Evolutionary conservation across 768 basidiomycete species (phyloP).

Genomic region (Lactarius akahatsu): DNA sequence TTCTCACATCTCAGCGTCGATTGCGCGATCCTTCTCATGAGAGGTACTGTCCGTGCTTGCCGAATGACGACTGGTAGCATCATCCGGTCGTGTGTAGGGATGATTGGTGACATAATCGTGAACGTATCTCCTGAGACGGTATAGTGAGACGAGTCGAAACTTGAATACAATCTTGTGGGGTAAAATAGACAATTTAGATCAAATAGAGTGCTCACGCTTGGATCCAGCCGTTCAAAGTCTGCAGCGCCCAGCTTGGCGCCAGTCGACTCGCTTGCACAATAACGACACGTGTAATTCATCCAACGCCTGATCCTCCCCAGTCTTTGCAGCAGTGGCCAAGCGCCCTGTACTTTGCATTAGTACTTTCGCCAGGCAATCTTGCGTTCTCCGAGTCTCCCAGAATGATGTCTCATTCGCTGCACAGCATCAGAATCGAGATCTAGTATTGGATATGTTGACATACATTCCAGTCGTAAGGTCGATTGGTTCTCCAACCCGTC

Average conservation of each 20-base stretch:
- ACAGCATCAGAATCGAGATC: not conserved
- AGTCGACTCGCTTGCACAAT: no score
- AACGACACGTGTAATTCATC: not conserved
- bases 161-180: no score
- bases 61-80: not conserved
- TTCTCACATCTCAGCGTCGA: no score
- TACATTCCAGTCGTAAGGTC: not conserved
- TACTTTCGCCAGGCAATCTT: not conserved
- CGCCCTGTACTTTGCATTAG: not conserved
- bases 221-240: no score
- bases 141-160: not conserved
- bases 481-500: not conserved
- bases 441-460: not conserved
- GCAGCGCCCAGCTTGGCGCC: no score
- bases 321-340: not conserved
- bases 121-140: not conserved
- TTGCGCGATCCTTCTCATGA: no score
- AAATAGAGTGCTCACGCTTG: no score
- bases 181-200: no score
- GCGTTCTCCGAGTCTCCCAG: no score
- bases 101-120: constrained; percentile 10
- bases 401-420: not conserved
- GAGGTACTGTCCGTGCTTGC: not conserved
- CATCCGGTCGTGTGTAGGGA: not conserved
- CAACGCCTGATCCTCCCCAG: not conserved